These are phyloP conservation scores for Malassezia caprae DNA, from an alignment of 1,284 basidiomycete species.

Conservation along the genomic window DNA sequence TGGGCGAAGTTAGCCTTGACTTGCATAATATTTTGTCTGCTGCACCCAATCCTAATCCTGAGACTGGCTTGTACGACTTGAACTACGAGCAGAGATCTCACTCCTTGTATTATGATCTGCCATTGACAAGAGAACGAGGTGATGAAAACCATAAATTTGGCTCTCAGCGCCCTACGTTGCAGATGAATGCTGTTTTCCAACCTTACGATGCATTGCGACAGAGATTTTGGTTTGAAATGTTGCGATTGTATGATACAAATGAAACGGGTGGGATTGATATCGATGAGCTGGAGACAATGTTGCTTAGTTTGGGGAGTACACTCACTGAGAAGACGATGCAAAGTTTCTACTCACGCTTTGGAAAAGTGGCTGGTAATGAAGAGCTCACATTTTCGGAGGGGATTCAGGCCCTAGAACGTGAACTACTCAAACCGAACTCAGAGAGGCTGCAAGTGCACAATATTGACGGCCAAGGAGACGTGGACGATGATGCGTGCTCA, in stretches of 20 bases:
- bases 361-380: slow-evolving; percentile 60
- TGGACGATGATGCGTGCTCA: background rate
- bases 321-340: slow-evolving; percentile 71
- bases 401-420: slow-evolving; percentile 27
- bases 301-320: slow-evolving; percentile 90
- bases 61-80: slow-evolving; percentile 29
- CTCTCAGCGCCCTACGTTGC: slow-evolving; percentile 18
- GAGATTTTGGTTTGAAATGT: slow-evolving; percentile 77
- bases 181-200: slow-evolving; percentile 74
- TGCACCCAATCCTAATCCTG: slow-evolving; percentile 29
- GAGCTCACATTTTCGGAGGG: slow-evolving; percentile 67
- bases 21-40: slow-evolving; percentile 29
- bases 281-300: slow-evolving; percentile 85
- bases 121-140: slow-evolving; percentile 22
- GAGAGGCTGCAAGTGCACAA: slow-evolving; percentile 20
- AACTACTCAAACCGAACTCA: slow-evolving; percentile 29
- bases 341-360: slow-evolving; percentile 51
- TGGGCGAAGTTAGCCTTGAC: slow-evolving; percentile 27
- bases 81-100: slow-evolving; percentile 15
- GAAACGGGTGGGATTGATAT: slow-evolving; percentile 68
- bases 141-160: slow-evolving; percentile 32
- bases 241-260: slow-evolving; percentile 81
- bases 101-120: slow-evolving; percentile 28
- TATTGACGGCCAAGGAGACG: background rate
- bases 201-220: slow-evolving; percentile 62